Conservation (phyloP, 257 asterid genomes). For the Plantago elongata region DNA sequence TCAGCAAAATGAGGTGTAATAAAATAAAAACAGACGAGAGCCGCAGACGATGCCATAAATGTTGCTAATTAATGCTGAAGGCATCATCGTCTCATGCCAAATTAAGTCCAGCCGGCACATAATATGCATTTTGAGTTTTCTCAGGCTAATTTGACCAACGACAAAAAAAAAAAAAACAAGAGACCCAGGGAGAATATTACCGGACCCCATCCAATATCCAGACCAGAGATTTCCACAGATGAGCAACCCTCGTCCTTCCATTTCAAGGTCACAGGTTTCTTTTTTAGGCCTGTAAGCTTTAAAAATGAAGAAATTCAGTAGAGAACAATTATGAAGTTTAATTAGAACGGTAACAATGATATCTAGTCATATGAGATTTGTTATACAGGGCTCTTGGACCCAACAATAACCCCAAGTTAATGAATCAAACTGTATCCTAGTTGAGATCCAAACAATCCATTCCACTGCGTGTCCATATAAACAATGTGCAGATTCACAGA, state of each 20-base stretch:
- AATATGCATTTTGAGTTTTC: background rate
- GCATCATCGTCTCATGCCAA: background rate
- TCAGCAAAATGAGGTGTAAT: background rate
- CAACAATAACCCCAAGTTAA: no score
- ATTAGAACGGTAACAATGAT: background rate
- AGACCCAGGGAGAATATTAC: slow-evolving; percentile 34
- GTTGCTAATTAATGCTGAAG: background rate
- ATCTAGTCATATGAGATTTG: background rate
- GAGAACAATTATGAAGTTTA: slow-evolving; percentile 5
- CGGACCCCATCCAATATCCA: slow-evolving; percentile 99
- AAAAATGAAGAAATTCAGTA: slow-evolving; percentile 22
- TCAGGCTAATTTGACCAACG: background rate
- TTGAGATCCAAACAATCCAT: no score
- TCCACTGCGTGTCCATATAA: no score
- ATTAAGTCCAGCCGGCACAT: background rate
- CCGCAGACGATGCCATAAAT: background rate
- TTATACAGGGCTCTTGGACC: no score
- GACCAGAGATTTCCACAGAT: slow-evolving; percentile 80
- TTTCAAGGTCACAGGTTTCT: slow-evolving; percentile 57
- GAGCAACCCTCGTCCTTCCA: slow-evolving; percentile 52
- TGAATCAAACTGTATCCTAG: no score
- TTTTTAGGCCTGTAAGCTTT: slow-evolving; percentile 78
- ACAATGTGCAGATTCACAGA: no score
- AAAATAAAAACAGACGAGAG: no score
- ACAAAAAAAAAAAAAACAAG: background rate